These are phyloP conservation scores for Shiraia bambusicola DNA, from an alignment of 2,329 filamentous ascomycete genomes.

Conservation along the genomic window DNA sequence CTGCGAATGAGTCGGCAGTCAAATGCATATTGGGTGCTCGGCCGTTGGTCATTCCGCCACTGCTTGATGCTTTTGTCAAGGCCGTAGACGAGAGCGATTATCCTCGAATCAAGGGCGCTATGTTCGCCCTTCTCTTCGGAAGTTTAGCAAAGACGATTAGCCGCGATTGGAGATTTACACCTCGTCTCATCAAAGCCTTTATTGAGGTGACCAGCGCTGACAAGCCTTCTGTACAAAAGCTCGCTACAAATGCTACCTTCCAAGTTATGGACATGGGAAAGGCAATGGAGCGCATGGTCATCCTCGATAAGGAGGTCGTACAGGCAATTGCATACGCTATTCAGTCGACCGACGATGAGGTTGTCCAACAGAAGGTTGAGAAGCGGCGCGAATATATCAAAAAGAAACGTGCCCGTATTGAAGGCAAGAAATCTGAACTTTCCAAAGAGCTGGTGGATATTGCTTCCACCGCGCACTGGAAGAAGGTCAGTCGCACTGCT, in stretches of 20 bases:
- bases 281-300: constrained; percentile 79
- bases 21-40: constrained; percentile 88
- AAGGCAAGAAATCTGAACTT: constrained; percentile 77
- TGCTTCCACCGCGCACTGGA: constrained; percentile 87
- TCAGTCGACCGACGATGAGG: constrained; percentile 47
- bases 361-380: constrained; percentile 62
- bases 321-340: constrained; percentile 58
- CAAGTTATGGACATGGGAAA: constrained; percentile 91
- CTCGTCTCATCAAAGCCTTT: constrained; percentile 84
- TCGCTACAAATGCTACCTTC: constrained; percentile 79
- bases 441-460: constrained; percentile 78
- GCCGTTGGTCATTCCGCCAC: constrained; percentile 83
- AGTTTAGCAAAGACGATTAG: constrained; percentile 84
- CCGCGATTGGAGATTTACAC: constrained; percentile 92
- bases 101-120: constrained; percentile 88
- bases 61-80: constrained; percentile 75
- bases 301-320: constrained; percentile 72
- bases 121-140: constrained; percentile 88
- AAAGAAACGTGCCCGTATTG: constrained; percentile 73
- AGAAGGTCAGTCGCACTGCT: constrained; percentile 85
- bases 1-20: constrained; percentile 86
- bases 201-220: constrained; percentile 88
- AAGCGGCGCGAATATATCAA: constrained; percentile 73
- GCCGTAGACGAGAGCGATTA: constrained; percentile 80
- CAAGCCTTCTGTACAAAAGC: constrained; percentile 89